Conservation (phyloP, 2,329 filamentous ascomycete genomes). For the Xylariaceae sp. region DNA sequence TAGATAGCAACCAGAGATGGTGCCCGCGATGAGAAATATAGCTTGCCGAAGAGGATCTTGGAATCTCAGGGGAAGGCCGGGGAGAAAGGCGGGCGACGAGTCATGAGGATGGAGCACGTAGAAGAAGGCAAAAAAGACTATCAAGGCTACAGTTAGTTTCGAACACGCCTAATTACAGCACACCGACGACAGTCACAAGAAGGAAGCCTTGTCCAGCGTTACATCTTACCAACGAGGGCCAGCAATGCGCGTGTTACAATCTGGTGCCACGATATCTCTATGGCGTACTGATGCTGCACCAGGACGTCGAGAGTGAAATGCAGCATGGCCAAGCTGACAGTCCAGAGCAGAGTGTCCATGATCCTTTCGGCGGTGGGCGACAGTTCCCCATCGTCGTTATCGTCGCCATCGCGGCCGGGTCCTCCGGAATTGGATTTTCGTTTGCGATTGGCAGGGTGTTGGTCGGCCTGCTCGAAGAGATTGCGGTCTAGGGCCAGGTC, state of each 20-base stretch:
- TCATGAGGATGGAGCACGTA: constrained; percentile 54
- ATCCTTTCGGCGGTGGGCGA: constrained; percentile 48
- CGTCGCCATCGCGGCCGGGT: constrained; percentile 27
- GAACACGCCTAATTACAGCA: not conserved
- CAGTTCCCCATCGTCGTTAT: constrained; percentile 27
- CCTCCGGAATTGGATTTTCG: constrained; percentile 37
- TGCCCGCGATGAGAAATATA: constrained; percentile 61
- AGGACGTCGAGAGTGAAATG: constrained; percentile 77
- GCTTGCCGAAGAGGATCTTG: constrained; percentile 50
- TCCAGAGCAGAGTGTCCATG: constrained; percentile 56
- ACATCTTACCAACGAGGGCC: constrained; percentile 48
- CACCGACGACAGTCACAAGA: not conserved
- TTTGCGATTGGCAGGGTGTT: constrained; percentile 34
- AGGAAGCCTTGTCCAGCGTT: not conserved
- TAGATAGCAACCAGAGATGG: constrained; percentile 68
- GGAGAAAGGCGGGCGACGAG: constrained; percentile 47
- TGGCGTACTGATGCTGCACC: constrained; percentile 74
- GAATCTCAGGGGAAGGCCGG: constrained; percentile 44
- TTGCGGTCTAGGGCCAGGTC: constrained; percentile 64
- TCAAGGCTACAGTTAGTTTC: constrained; percentile 5
- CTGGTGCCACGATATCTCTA: constrained; percentile 55
- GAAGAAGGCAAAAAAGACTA: constrained; percentile 54
- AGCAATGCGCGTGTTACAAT: constrained; percentile 49
- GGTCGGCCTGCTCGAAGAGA: constrained; percentile 50
- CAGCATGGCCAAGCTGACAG: constrained; percentile 61